These are phyloP conservation scores for Sugiyamaella japonica DNA, from an alignment of 1,139 yeast genomes.

Conservation along the genomic window DNA sequence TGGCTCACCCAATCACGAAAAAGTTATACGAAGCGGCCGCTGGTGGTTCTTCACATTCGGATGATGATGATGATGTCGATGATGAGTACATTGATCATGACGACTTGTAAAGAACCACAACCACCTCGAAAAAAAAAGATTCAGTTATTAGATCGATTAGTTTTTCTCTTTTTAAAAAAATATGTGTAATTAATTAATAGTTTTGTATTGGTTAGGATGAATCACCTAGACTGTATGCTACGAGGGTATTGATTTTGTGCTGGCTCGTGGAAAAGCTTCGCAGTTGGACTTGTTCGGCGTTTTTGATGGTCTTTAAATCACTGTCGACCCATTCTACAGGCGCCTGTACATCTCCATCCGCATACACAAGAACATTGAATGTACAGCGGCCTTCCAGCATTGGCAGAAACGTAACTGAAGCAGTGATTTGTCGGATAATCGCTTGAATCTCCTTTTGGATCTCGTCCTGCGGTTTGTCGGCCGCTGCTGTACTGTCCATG, in stretches of 20 bases:
- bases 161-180: not conserved
- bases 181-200: not conserved
- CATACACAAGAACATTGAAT: slow-evolving; percentile 82
- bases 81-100: slow-evolving; percentile 64
- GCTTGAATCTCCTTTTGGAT: slow-evolving; percentile 79
- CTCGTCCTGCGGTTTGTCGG: slow-evolving; percentile 47
- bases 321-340: slow-evolving; percentile 90
- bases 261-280: slow-evolving; percentile 66
- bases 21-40: slow-evolving; percentile 75
- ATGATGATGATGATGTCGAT: slow-evolving; percentile 47
- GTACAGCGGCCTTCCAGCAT: slow-evolving; percentile 68
- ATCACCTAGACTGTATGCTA: slow-evolving; percentile 56
- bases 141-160: not conserved
- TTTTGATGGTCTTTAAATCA: slow-evolving; percentile 57
- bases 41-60: slow-evolving; percentile 44
- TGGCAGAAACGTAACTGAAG: slow-evolving; percentile 84
- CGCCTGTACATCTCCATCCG: slow-evolving; percentile 68
- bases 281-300: slow-evolving; percentile 68
- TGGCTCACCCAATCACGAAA: slow-evolving; percentile 90
- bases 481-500: slow-evolving; percentile 20
- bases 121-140: not conserved
- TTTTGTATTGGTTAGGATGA: not conserved
- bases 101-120: slow-evolving; percentile 50
- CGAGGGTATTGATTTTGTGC: slow-evolving; percentile 75
- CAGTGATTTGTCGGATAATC: slow-evolving; percentile 83